These are phyloP conservation scores for Penicillium sclerotiorum DNA, from an alignment of 2,329 filamentous ascomycete species.

Conservation along the genomic window DNA sequence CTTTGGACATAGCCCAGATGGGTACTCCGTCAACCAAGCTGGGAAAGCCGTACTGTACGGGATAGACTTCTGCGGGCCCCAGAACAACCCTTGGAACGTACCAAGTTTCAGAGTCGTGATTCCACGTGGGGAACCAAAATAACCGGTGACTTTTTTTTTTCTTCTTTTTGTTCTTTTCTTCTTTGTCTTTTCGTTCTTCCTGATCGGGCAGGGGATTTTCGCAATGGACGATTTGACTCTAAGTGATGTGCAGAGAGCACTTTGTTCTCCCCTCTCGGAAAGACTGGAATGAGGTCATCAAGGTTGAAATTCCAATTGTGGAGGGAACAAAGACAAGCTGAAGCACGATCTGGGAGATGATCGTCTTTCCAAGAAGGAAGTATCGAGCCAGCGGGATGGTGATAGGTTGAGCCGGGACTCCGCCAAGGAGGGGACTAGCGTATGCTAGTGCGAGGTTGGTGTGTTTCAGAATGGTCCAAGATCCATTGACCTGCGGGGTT, in stretches of 20 bases:
- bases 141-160: background rate
- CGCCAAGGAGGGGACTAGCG: constrained; percentile 20
- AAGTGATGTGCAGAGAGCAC: background rate
- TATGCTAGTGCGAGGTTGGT: constrained; percentile 26
- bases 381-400: constrained; percentile 3
- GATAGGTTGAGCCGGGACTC: constrained; percentile 10
- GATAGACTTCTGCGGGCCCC: constrained; percentile 1
- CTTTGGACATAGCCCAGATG: too few relatives aligned
- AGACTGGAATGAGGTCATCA: constrained; percentile 1
- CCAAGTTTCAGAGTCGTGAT: constrained; percentile 5
- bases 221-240: too few relatives aligned
- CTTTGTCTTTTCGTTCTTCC: background rate
- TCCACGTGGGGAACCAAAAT: constrained; percentile 4
- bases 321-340: background rate
- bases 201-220: background rate
- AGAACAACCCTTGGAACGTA: background rate
- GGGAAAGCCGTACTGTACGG: too few relatives aligned
- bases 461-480: constrained; percentile 33
- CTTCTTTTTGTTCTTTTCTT: background rate
- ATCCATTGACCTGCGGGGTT: constrained; percentile 27
- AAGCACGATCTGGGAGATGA: constrained; percentile 1
- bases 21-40: too few relatives aligned
- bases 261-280: background rate
- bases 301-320: background rate
- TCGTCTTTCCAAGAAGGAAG: constrained; percentile 9